Conservation (phyloP, 129 eudicot genomes). For the Centrapalus pauciflorus region DNA sequence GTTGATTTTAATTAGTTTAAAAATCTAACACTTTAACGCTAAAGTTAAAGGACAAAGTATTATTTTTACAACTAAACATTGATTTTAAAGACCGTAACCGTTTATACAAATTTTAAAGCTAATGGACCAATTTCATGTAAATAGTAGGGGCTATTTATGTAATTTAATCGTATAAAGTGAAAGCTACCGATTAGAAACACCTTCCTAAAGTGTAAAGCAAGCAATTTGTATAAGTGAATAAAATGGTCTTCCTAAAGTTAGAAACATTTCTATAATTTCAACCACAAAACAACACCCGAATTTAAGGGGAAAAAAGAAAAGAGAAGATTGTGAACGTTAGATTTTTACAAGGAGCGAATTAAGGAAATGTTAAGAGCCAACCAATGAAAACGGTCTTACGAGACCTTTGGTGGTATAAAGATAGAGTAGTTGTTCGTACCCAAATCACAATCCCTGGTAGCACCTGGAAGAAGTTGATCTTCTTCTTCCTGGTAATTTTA, state of each 20-base stretch:
- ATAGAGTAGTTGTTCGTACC: not conserved
- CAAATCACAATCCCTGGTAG: slow-evolving; percentile 36
- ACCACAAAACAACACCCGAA: not conserved
- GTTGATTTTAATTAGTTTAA: no score
- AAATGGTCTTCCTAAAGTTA: not conserved
- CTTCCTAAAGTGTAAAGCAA: no score
- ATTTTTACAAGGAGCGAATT: slow-evolving; percentile 12
- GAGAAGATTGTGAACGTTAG: not conserved
- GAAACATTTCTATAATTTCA: not conserved
- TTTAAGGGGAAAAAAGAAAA: not conserved
- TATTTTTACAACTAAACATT: no score
- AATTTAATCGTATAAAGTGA: no score
- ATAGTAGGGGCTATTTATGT: no score
- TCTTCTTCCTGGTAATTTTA: slow-evolving; percentile 36
- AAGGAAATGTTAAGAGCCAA: slow-evolving; percentile 28
- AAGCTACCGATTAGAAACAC: no score
- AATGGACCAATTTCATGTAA: no score
- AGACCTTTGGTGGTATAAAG: slow-evolving; percentile 17
- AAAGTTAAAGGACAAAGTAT: no score
- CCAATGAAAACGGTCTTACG: slow-evolving; percentile 3
- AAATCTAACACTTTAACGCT: no score
- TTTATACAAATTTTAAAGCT: no score
- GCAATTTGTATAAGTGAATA: no score
- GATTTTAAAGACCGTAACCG: no score
- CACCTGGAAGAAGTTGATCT: slow-evolving; percentile 38